phyloP scores from a whole-genome alignment of 345 rosid species.

The Acer campestre region DNA sequence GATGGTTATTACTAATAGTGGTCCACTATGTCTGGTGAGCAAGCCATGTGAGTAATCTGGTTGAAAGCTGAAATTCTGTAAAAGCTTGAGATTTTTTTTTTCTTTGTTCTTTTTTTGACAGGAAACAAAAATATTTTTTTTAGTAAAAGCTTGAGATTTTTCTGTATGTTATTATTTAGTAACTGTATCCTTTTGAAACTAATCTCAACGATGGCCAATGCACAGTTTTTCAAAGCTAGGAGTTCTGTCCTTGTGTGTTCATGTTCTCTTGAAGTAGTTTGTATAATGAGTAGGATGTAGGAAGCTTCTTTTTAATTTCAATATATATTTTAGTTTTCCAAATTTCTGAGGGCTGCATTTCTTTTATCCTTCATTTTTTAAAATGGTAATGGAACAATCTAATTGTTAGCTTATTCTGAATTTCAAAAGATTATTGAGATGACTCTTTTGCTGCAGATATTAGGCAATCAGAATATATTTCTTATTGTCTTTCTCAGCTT shows the following conservation, averaged over 20 bases:
- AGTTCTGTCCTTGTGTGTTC: background rate
- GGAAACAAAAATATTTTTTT: background rate
- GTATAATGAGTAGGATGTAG: background rate
- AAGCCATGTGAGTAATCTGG: background rate
- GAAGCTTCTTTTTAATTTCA: background rate
- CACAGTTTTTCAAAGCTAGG: background rate
- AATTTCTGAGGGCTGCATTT: slow-evolving; percentile 6
- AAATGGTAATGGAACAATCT: background rate
- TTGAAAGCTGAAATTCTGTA: slow-evolving; percentile 2
- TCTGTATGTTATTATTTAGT: background rate
- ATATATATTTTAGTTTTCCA: background rate
- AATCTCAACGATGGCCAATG: background rate
- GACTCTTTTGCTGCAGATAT: slow-evolving; percentile 59
- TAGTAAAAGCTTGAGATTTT: background rate
- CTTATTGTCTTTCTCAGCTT: slow-evolving; percentile 93
- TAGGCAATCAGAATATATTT: slow-evolving; percentile 87
- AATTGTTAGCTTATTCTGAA: background rate
- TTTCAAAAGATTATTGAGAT: background rate
- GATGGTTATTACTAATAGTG: background rate
- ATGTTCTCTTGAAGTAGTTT: background rate
- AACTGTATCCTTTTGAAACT: background rate
- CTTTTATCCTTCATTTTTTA: background rate
- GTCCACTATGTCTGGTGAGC: background rate
- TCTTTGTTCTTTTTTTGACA: background rate
- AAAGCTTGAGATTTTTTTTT: background rate